Percentiles rank a stretch among this genome's conserved stretches.
These are phyloP conservation scores for Orbilia javanica DNA, from an alignment of 2,329 filamentous ascomycete genomes.

Conservation along the genomic window DNA sequence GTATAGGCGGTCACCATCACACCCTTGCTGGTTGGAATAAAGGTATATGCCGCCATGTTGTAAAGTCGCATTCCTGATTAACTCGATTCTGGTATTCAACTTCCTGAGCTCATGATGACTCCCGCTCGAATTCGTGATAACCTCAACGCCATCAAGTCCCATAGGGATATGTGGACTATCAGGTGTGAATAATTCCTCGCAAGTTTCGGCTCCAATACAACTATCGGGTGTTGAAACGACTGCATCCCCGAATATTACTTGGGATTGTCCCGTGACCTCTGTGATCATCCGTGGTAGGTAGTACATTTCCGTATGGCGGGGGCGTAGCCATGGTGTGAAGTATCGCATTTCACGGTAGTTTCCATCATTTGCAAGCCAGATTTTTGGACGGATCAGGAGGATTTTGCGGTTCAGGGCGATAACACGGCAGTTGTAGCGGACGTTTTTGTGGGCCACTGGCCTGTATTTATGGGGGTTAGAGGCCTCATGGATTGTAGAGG, in stretches of 20 bases:
- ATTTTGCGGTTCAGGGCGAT: constrained; percentile 76
- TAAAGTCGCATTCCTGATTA: constrained; percentile 76
- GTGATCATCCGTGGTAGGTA: constrained; percentile 73
- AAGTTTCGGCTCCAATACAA: constrained; percentile 75
- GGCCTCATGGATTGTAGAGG: background rate
- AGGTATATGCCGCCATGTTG: constrained; percentile 70
- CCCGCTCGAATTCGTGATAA: constrained; percentile 78
- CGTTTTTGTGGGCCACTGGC: constrained; percentile 74
- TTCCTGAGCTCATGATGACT: constrained; percentile 78
- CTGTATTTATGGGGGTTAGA: constrained; percentile 29
- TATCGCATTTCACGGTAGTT: constrained; percentile 74
- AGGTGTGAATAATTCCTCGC: constrained; percentile 76
- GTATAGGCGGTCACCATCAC: constrained; percentile 73
- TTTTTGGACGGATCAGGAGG: constrained; percentile 78
- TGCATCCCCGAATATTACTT: constrained; percentile 77
- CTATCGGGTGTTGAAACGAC: constrained; percentile 75
- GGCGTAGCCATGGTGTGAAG: constrained; percentile 75
- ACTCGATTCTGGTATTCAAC: constrained; percentile 73
- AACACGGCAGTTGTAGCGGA: constrained; percentile 76
- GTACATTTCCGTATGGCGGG: constrained; percentile 74
- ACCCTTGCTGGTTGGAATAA: constrained; percentile 75
- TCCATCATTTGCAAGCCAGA: constrained; percentile 78
- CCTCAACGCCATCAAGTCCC: constrained; percentile 78
- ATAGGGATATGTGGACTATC: constrained; percentile 72
- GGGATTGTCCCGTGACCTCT: constrained; percentile 70